Evolutionary conservation across 768 basidiomycete species (phyloP), one percentile per base, ranked within the genome.

Genomic region (Tricholoma sp.): DNA sequence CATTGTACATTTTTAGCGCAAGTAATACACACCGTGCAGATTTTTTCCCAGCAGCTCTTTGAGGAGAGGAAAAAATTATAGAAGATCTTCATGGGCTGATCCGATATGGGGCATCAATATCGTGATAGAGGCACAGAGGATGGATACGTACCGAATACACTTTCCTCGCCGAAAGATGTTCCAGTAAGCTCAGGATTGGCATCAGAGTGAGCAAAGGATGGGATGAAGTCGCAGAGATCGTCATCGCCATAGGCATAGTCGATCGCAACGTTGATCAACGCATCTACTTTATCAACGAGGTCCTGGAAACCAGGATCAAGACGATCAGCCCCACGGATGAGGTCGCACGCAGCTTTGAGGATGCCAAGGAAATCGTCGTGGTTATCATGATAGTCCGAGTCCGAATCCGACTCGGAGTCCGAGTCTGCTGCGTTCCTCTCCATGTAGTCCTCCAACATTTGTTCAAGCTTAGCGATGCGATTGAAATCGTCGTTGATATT

Each of bases 161-260:
- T 39, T 37, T 49, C 34, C 44, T 34, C 52, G 1, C 32, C 37
- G 28, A 36, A 17, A 3, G 18, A 12, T 13, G 12, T 5, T 13
- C 37, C 52, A n/a, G 18, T 10, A 3, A 54, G 45, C 47, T 58
- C 45, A 12, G 56, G 52, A 29, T 44, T 31, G 31, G 42, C 37
- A 49, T 58, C 57, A 4, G 48, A 54, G 15, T 58, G 57, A 11
- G 48, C 53, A 36, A 58, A 54, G n/a, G 57, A 58, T 24, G 45
- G 18, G 8, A 50, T 28, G 37, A 39, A 44, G 3, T 52, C 50
- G 29, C 17, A 47, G 7, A 37, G 34, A 13, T 18, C 44, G 11
- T 37, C 33, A 17, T 41, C 48, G 7, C 51, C 36, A 34, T 54
- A 37, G 33, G 37, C 52, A 39, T 31, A 33, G 3, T 51, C 10